Evolutionary conservation across 2,329 filamentous ascomycete species (phyloP).

Genomic region (Teratosphaeria gauchensis): DNA sequence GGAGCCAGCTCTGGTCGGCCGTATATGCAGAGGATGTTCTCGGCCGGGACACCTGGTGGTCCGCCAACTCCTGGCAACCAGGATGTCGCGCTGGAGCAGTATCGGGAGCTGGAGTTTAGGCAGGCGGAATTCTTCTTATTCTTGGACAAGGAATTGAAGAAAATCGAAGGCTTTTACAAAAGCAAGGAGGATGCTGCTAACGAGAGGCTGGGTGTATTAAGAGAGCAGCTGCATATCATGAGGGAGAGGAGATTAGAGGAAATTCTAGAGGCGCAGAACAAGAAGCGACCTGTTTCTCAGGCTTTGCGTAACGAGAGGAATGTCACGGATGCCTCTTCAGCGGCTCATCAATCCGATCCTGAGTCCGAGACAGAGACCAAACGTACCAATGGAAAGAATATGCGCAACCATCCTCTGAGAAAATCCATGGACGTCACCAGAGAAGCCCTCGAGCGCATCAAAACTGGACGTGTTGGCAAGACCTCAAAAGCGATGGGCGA

Average conservation of each 20-base stretch:
- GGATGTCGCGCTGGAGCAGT: constrained; percentile 43
- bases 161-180: constrained; percentile 84
- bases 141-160: constrained; percentile 74
- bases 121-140: constrained; percentile 83
- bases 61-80: constrained; percentile 27
- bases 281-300: background rate
- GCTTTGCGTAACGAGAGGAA: background rate
- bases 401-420: constrained; percentile 1
- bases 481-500: constrained; percentile 40
- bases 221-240: constrained; percentile 88
- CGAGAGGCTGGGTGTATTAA: constrained; percentile 69
- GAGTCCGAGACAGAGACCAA: background rate
- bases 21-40: constrained; percentile 18
- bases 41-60: constrained; percentile 10
- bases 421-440: constrained; percentile 4
- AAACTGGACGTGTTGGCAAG: constrained; percentile 43
- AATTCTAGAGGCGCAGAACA: constrained; percentile 35
- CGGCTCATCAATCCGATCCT: background rate
- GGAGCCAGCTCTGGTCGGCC: constrained; percentile 3
- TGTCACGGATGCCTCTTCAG: background rate
- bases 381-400: background rate
- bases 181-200: constrained; percentile 80
- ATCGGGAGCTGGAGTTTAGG: constrained; percentile 57
- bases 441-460: constrained; percentile 23
- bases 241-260: constrained; percentile 71